Evolutionary conservation across 1,284 basidiomycete species (phyloP).

Genomic region (Sphagnurus paluster): DNA sequence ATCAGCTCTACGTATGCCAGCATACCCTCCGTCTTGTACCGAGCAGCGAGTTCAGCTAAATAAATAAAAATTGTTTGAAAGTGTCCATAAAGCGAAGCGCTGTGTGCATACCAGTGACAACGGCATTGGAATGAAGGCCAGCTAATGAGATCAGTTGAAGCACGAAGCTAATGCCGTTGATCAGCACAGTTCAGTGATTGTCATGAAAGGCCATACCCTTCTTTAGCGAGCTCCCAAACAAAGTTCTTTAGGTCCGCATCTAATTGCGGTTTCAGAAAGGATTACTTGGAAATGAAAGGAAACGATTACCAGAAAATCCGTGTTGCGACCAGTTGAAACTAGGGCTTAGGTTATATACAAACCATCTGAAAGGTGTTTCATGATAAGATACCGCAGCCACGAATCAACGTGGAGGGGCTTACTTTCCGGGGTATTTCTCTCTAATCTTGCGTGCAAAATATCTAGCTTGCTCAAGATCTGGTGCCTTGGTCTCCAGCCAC

Average conservation of each 20-base stretch:
- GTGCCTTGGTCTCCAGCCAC: conserved; percentile 90
- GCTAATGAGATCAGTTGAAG: conserved; percentile 86
- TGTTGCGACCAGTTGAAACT: conserved; percentile 92
- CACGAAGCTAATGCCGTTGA: conserved; percentile 58
- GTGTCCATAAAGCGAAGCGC: conserved; percentile 5
- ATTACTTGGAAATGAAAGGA: background rate
- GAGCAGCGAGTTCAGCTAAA: conserved; percentile 71
- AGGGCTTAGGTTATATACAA: conserved; percentile 94
- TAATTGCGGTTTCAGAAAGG: conserved; percentile 21
- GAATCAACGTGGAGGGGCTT: conserved; percentile 17
- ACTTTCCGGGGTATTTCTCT: conserved; percentile 74
- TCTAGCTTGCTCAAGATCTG: conserved; percentile 79
- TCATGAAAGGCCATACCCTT: conserved; percentile 64
- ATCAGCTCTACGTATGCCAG: conserved; percentile 84
- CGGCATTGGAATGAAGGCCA: conserved; percentile 85
- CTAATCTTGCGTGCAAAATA: conserved; percentile 80
- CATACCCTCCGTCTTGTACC: conserved; percentile 85
- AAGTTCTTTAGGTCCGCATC: conserved; percentile 82
- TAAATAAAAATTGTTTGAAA: conserved; percentile 3
- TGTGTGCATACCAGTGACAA: conserved; percentile 62
- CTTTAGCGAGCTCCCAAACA: conserved; percentile 89
- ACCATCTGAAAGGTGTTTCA: conserved; percentile 48
- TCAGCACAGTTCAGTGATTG: background rate
- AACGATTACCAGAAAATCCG: conserved; percentile 71
- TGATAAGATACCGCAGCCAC: background rate